Conservation (phyloP, 768 basidiomycete species). For the Trametes elegans region DNA sequence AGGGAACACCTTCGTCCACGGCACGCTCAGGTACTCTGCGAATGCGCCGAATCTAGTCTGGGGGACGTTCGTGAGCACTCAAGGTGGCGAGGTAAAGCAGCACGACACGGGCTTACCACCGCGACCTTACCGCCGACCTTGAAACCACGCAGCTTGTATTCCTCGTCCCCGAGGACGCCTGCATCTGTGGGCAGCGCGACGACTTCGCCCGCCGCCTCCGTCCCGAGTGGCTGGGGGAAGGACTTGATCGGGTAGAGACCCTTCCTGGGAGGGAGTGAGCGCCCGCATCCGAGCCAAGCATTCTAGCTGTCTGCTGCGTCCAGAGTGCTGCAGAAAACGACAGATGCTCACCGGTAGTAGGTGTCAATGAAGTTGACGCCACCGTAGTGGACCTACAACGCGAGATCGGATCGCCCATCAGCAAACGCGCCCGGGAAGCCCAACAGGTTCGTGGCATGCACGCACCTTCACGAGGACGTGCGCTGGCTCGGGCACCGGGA, state of each 20-base stretch:
- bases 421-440: not conserved
- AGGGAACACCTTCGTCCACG: slow-evolving; percentile 56
- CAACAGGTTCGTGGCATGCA: too few species aligned
- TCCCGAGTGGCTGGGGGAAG: slow-evolving; percentile 70
- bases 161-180: slow-evolving; percentile 53
- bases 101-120: slow-evolving; percentile 38
- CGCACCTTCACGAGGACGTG: slow-evolving; percentile 55
- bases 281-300: too few species aligned
- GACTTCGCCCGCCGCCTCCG: slow-evolving; percentile 76
- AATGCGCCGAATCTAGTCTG: slow-evolving; percentile 40
- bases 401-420: not conserved
- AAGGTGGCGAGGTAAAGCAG: not conserved
- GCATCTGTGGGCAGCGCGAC: slow-evolving; percentile 69
- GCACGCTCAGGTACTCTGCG: slow-evolving; percentile 68
- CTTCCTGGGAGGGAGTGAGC: slow-evolving; percentile 40
- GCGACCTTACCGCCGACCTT: slow-evolving; percentile 68
- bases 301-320: too few species aligned
- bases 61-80: not conserved
- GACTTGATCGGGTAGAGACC: slow-evolving; percentile 60
- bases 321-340: too few species aligned
- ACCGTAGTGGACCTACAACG: slow-evolving; percentile 60
- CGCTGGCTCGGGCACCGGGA: slow-evolving; percentile 58
- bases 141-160: slow-evolving; percentile 63
- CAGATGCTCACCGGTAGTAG: slow-evolving; percentile 63
- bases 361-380: slow-evolving; percentile 90